Evolutionary conservation across 257 asterid genomes (phyloP), one percentile per base, ranked within the genome.

Genomic region (Coffea eugenioides): DNA sequence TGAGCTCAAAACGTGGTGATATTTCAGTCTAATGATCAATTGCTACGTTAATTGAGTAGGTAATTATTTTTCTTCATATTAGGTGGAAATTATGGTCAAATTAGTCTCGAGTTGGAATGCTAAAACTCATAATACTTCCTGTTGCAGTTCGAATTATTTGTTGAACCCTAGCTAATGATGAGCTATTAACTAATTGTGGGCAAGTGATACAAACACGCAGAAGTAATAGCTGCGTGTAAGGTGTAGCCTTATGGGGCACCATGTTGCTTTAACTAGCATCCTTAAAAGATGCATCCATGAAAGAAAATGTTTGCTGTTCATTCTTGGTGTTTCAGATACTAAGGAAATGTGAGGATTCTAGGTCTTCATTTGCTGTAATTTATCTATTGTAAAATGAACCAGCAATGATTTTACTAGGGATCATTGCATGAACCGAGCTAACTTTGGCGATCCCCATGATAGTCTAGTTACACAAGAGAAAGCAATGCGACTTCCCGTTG

Each of bases 271-370:
- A 59, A 69, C 71, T 59, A 61, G 61, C 27, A 39, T 75, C 3
- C 6, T 13, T 52, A 49, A 59, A 75, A 45, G 41, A 71, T 43
- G 74, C 75, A 71, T 71, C 75, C 11, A 15, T 27, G 45, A 20
- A 75, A 75, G n/a, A 59, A 75, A 76, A 20, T 16, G 43, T 45
- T 61, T 61, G 71, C 9, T 76, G 70, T n/a, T 23, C 34, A 8
- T 8, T 23, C 68, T 62, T 23, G 23, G 34, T n/a, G 7, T 6
- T 7, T n/a, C 2, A 56, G 9, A 56, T 0, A 23, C 34, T 13
- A 65, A 0, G 61, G 56, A 51, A 34, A 20, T 51, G 4, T 5
- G 8, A 45, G 6, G 61, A 8, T 62, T 76, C 49, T 51, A 75
- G 48, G 39, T 12, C 4, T 75, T 61, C 65, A 3, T 61, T 36